Conservation (phyloP, 805 yeast genomes). For the Trichomonascus vanleenenianus region DNA sequence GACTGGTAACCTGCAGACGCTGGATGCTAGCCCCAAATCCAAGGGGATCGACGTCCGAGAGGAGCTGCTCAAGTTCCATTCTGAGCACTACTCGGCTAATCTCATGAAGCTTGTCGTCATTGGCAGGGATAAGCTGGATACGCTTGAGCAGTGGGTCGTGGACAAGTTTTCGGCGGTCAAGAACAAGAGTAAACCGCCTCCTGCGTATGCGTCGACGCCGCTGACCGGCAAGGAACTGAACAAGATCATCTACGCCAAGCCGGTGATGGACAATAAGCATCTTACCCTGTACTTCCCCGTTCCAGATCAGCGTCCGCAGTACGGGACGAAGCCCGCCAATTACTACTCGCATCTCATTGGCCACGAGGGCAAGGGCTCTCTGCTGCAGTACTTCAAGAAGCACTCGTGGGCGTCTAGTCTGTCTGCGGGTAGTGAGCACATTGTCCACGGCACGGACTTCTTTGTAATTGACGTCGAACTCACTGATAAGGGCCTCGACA, state of each 20-base stretch:
- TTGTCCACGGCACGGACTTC: conserved; percentile 54
- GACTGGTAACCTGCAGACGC: conserved; percentile 78
- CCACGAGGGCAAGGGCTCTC: conserved; percentile 86
- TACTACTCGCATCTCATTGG: conserved; percentile 80
- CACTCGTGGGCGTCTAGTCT: conserved; percentile 75
- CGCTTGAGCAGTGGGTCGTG: conserved; percentile 62
- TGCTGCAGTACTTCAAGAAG: conserved; percentile 59
- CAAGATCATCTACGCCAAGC: conserved; percentile 57
- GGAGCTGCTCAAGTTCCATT: conserved; percentile 68
- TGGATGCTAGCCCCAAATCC: conserved; percentile 55
- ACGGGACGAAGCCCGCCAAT: conserved; percentile 62
- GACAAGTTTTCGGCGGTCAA: conserved; percentile 57
- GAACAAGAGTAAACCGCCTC: conserved; percentile 36
- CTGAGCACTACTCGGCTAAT: conserved; percentile 69
- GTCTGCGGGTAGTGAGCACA: conserved; percentile 55
- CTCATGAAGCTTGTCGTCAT: conserved; percentile 80
- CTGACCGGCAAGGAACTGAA: conserved; percentile 42
- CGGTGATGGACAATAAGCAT: conserved; percentile 72
- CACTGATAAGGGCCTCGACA: conserved; percentile 55
- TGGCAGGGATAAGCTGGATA: conserved; percentile 72
- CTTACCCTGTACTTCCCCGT: conserved; percentile 62
- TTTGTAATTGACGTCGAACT: conserved; percentile 69
- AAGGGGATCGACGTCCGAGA: conserved; percentile 70
- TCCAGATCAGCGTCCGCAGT: conserved; percentile 63
- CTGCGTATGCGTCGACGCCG: conserved; percentile 41